Evolutionary conservation across 352 stramenopile species (phyloP).

Genomic region (Saprolegnia diclina): DNA sequence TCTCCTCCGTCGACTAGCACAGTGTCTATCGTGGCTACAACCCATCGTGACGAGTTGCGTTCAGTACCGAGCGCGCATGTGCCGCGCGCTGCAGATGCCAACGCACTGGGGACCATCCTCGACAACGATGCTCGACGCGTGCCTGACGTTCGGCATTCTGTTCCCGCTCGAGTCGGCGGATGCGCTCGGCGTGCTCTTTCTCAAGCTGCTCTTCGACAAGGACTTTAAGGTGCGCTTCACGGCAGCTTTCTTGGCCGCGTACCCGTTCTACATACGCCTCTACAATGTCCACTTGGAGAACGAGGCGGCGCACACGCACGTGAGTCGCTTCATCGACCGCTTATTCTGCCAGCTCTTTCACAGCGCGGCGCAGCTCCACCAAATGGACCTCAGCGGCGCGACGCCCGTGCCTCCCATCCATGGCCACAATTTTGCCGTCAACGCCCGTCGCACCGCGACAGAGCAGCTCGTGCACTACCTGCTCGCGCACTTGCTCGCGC

Average conservation of each 20-base stretch:
- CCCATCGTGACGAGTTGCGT: conserved; percentile 67
- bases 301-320: conserved; percentile 57
- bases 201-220: conserved; percentile 77
- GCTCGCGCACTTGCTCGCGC: neutral
- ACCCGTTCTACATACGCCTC: conserved; percentile 71
- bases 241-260: conserved; percentile 74
- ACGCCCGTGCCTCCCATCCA: neutral
- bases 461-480: conserved; percentile 7
- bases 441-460: neutral
- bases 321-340: conserved; percentile 76
- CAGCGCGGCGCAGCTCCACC: conserved; percentile 62
- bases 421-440: neutral
- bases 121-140: conserved; percentile 45
- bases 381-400: conserved; percentile 37
- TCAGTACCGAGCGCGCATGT: conserved; percentile 57
- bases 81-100: conserved; percentile 47
- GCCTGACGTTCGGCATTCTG: conserved; percentile 62
- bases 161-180: conserved; percentile 67
- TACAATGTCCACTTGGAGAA: conserved; percentile 65
- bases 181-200: conserved; percentile 69
- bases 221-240: conserved; percentile 78
- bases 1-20: conserved; percentile 50
- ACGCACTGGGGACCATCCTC: conserved; percentile 17
- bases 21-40: conserved; percentile 60
- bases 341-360: conserved; percentile 84